These are phyloP conservation scores for Penicillium sp. DNA, from an alignment of 2,329 filamentous ascomycete genomes.

Conservation along the genomic window DNA sequence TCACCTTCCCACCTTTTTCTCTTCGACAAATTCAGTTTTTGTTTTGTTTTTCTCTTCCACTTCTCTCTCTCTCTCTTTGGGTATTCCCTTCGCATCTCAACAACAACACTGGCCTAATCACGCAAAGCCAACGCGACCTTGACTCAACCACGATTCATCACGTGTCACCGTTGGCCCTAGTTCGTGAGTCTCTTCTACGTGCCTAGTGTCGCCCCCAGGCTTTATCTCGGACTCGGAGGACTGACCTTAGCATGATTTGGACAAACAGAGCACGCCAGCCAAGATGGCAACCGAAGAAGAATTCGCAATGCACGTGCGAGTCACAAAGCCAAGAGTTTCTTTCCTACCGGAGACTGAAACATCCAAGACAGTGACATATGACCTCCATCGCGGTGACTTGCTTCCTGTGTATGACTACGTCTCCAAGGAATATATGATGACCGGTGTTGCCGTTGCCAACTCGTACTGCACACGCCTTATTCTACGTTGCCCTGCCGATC, in stretches of 20 bases:
- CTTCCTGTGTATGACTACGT: background rate
- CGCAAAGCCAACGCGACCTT: background rate
- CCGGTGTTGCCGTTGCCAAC: background rate
- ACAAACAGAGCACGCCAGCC: background rate
- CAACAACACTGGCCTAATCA: too few species aligned
- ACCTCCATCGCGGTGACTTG: background rate
- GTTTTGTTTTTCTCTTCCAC: background rate
- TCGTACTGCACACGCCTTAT: constrained; percentile 1
- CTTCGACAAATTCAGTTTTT: background rate
- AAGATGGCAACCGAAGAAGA: background rate
- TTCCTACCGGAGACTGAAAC: constrained; percentile 1
- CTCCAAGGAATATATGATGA: background rate
- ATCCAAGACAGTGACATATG: background rate
- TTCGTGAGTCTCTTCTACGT: background rate
- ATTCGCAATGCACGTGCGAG: background rate
- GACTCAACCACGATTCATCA: background rate
- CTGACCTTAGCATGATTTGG: background rate
- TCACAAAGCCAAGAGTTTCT: background rate
- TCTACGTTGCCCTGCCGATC: background rate
- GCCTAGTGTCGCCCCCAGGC: background rate
- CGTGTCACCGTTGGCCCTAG: constrained; percentile 1
- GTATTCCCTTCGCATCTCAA: background rate
- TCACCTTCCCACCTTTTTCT: background rate
- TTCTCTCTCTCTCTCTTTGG: background rate
- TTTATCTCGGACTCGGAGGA: background rate